phyloP scores from a whole-genome alignment of 2,329 filamentous ascomycete species.

The Trichoderma sp. region DNA sequence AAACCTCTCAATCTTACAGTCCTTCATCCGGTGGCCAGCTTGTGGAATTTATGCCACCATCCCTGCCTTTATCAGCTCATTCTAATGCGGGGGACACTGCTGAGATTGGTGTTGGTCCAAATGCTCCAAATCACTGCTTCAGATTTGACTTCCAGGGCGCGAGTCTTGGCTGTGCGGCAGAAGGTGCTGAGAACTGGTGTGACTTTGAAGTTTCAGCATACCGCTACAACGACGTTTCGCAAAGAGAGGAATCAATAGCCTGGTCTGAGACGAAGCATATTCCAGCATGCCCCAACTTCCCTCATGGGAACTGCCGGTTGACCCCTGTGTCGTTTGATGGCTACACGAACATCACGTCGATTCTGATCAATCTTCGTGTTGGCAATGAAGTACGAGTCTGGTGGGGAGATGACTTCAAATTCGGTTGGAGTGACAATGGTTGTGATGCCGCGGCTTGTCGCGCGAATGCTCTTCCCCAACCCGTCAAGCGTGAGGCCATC shows the following conservation, averaged over 20 bases:
- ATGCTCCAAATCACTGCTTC: conserved; percentile 41
- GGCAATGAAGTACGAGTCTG: conserved; percentile 41
- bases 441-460: conserved; percentile 43
- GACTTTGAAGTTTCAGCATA: conserved; percentile 47
- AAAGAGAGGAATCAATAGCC: conserved; percentile 40
- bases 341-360: conserved; percentile 42
- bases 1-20: conserved; percentile 36
- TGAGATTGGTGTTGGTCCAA: conserved; percentile 43
- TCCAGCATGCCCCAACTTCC: conserved; percentile 40
- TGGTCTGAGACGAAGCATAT: conserved; percentile 44
- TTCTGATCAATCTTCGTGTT: conserved; percentile 42
- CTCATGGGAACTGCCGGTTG: conserved; percentile 37
- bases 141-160: conserved; percentile 43
- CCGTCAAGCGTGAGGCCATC: conserved; percentile 37
- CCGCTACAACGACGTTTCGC: conserved; percentile 36
- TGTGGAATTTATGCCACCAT: conserved; percentile 43
- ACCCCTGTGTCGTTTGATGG: conserved; percentile 40
- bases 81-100: conserved; percentile 38
- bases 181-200: conserved; percentile 40
- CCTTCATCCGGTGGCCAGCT: conserved; percentile 44
- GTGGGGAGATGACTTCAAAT: conserved; percentile 45
- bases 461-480: conserved; percentile 28
- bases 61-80: conserved; percentile 30
- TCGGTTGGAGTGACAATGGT: conserved; percentile 46
- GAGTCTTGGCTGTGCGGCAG: conserved; percentile 42